phyloP scores from a whole-genome alignment of 441 rosid species.

The Populus hybrid region DNA sequence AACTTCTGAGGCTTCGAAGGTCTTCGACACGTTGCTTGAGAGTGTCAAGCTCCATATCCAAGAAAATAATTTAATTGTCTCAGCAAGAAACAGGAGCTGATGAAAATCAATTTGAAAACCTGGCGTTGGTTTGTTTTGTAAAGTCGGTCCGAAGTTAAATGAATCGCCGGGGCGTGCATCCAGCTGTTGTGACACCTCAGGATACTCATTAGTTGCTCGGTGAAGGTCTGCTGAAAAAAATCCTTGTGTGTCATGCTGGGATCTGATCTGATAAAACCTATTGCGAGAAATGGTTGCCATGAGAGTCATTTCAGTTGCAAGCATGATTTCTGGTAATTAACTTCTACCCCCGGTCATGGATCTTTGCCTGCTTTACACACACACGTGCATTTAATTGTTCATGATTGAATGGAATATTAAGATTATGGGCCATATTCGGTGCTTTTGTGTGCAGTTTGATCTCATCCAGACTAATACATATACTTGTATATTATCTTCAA shows the following conservation, averaged over 20 bases:
- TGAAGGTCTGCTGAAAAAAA: not conserved
- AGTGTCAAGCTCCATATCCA: constrained; percentile 21
- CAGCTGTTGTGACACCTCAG: not conserved
- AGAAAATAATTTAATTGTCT: constrained; percentile 19
- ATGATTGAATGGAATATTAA: not conserved
- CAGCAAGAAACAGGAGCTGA: constrained; percentile 16
- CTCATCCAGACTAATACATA: not conserved
- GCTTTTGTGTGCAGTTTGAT: not conserved
- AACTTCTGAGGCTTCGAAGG: constrained; percentile 43
- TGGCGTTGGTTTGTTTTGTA: not conserved
- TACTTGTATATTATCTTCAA: constrained; percentile 3
- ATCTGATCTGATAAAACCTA: not conserved
- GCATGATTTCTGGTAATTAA: constrained; percentile 4
- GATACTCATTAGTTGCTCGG: constrained; percentile 5
- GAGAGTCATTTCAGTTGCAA: constrained; percentile 10
- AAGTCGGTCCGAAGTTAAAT: not conserved
- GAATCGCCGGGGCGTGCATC: not conserved
- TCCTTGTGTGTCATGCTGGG: not conserved
- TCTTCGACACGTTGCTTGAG: constrained; percentile 44
- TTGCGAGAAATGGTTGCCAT: not conserved
- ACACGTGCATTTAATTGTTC: not conserved
- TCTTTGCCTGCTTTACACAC: not conserved
- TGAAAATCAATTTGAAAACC: constrained; percentile 5
- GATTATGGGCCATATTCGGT: not conserved
- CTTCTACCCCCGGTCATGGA: not conserved